Percentiles rank a stretch among this genome's conserved stretches.
These are phyloP conservation scores for Fraxinus floribunda DNA, from an alignment of 305 asterid species.

Conservation along the genomic window DNA sequence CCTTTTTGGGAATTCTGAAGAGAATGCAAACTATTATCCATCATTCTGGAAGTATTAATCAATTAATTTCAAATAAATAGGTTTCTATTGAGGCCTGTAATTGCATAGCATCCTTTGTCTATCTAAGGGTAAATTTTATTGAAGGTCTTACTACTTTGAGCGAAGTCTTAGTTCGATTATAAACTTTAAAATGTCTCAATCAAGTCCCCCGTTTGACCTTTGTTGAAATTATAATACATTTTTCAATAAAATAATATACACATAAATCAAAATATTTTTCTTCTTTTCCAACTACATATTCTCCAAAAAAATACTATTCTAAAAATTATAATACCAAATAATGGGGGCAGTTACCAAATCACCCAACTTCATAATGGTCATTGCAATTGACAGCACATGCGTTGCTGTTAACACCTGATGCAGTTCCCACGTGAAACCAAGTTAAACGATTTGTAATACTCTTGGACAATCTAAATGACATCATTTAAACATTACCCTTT, in stretches of 20 bases:
- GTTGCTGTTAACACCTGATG: not conserved
- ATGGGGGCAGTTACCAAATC: not conserved
- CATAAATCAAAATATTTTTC: too few species aligned
- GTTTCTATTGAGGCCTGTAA: not conserved
- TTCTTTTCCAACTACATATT: too few species aligned
- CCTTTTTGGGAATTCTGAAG: conserved; percentile 31
- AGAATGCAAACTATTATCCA: conserved; percentile 31
- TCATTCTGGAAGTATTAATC: not conserved
- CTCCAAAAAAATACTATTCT: not conserved
- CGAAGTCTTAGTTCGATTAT: not conserved
- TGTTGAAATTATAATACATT: not conserved
- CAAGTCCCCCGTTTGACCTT: not conserved
- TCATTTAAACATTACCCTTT: not conserved
- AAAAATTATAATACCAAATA: too few species aligned
- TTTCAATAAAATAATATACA: too few species aligned
- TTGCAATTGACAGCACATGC: not conserved
- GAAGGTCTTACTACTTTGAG: not conserved
- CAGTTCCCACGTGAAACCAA: not conserved
- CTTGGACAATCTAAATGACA: not conserved
- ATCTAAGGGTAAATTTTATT: not conserved
- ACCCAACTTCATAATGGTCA: not conserved
- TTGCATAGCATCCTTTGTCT: not conserved
- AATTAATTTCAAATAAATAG: conserved; percentile 2
- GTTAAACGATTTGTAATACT: not conserved
- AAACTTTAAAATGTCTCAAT: not conserved